Evolutionary conservation across 2,329 filamentous ascomycete species (phyloP).

Genomic region (Bipolaris zeicola): DNA sequence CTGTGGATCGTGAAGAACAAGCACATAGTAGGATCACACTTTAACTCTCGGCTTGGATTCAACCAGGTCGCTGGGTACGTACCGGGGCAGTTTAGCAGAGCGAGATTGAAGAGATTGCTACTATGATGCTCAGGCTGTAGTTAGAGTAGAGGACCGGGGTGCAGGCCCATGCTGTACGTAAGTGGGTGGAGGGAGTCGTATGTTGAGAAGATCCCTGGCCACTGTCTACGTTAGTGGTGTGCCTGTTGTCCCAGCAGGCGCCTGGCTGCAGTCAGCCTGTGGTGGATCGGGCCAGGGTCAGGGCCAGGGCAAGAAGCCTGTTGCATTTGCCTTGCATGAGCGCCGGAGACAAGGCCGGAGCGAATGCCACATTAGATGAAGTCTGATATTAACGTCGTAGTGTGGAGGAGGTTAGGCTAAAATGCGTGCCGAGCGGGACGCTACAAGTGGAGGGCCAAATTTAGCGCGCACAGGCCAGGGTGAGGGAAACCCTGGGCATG

Average conservation of each 20-base stretch:
- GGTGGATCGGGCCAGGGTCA: neutral
- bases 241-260: slow-evolving; percentile 30
- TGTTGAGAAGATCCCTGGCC: neutral
- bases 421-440: slow-evolving; percentile 23
- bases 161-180: neutral
- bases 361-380: slow-evolving; percentile 33
- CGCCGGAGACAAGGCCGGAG: slow-evolving; percentile 22
- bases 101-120: neutral
- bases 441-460: slow-evolving; percentile 30
- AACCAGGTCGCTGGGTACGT: slow-evolving; percentile 22
- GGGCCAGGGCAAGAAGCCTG: slow-evolving; percentile 29
- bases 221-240: neutral
- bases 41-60: slow-evolving; percentile 6
- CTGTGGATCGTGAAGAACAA: neutral
- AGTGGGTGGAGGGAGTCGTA: neutral
- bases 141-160: neutral
- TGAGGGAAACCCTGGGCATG: slow-evolving; percentile 15
- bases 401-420: slow-evolving; percentile 41
- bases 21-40: neutral
- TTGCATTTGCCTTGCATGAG: slow-evolving; percentile 23
- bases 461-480: slow-evolving; percentile 27
- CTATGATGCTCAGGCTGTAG: neutral
- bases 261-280: slow-evolving; percentile 24
- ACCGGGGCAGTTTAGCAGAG: slow-evolving; percentile 12
- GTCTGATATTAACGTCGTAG: slow-evolving; percentile 36